These are phyloP conservation scores for Phytophthora sansomeana DNA, from an alignment of 352 stramenopile species.

Conservation along the genomic window DNA sequence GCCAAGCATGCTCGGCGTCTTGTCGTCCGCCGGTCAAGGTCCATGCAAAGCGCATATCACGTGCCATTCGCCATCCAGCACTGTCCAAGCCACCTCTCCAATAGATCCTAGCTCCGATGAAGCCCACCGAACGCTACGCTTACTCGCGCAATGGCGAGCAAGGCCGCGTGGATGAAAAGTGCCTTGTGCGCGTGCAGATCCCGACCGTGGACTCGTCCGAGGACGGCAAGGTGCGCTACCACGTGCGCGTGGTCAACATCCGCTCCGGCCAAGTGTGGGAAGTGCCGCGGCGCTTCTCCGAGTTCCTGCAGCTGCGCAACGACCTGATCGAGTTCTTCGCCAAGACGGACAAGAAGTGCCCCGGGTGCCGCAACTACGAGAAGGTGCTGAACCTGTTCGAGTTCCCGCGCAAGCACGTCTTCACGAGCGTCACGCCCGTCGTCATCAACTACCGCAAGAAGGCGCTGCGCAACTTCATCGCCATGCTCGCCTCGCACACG, in stretches of 20 bases:
- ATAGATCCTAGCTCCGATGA: constrained; percentile 40
- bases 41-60: constrained; percentile 1
- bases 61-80: constrained; percentile 36
- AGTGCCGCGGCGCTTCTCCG: constrained; percentile 78
- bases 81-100: constrained; percentile 8
- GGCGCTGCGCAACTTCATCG: constrained; percentile 73
- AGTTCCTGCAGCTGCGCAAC: constrained; percentile 81
- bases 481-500: constrained; percentile 80
- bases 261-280: constrained; percentile 77
- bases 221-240: constrained; percentile 69
- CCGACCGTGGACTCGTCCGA: constrained; percentile 44
- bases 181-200: constrained; percentile 76
- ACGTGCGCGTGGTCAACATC: constrained; percentile 74
- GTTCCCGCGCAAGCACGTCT: constrained; percentile 86
- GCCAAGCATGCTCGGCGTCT: constrained; percentile 24
- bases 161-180: constrained; percentile 72
- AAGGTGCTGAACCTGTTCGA: constrained; percentile 85
- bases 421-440: constrained; percentile 75
- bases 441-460: constrained; percentile 88
- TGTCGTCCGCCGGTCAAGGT: constrained; percentile 13
- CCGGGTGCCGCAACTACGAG: constrained; percentile 85
- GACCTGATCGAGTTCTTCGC: constrained; percentile 72
- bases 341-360: constrained; percentile 73
- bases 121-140: constrained; percentile 62
- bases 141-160: constrained; percentile 84